Percentiles rank a stretch among this genome's conserved stretches.
Conservation (phyloP, 1,284 basidiomycete genomes). For the Acaromyces ingoldii region DNA sequence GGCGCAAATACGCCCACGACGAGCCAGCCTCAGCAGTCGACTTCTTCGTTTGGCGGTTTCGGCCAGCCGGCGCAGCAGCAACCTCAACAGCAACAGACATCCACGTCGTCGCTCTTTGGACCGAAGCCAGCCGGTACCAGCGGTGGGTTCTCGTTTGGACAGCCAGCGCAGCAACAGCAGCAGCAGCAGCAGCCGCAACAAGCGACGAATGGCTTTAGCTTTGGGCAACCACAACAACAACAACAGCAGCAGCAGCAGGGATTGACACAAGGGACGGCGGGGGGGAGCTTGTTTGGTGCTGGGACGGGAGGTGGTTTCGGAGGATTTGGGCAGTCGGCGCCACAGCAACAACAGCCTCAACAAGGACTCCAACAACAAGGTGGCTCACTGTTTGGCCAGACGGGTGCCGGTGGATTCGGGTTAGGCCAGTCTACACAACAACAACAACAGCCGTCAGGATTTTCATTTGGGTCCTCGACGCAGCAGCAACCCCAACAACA, state of each 20-base stretch:
- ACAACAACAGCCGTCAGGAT: background rate
- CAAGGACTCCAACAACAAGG: background rate
- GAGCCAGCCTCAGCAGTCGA: no score
- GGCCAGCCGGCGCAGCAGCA: conserved; percentile 2
- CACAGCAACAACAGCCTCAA: background rate
- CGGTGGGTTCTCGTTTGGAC: conserved; percentile 12
- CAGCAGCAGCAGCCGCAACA: conserved; percentile 5
- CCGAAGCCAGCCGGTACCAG: background rate
- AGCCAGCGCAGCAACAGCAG: background rate
- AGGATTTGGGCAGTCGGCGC: background rate
- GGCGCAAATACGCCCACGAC: no score
- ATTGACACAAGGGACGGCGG: no score
- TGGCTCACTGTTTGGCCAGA: background rate
- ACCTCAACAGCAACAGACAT: background rate
- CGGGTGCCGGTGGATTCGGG: background rate
- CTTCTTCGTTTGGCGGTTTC: no score
- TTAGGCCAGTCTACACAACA: background rate
- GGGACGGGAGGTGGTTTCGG: background rate
- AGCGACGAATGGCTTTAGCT: conserved; percentile 2
- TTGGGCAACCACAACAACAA: conserved; percentile 11
- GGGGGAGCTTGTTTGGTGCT: no score
- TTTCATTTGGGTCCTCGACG: background rate
- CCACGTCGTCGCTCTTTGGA: background rate
- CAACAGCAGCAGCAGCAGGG: conserved; percentile 9
- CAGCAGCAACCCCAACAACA: conserved; percentile 14